Conservation (phyloP, 352 stramenopile genomes). For the Phytophthora capsici region DNA sequence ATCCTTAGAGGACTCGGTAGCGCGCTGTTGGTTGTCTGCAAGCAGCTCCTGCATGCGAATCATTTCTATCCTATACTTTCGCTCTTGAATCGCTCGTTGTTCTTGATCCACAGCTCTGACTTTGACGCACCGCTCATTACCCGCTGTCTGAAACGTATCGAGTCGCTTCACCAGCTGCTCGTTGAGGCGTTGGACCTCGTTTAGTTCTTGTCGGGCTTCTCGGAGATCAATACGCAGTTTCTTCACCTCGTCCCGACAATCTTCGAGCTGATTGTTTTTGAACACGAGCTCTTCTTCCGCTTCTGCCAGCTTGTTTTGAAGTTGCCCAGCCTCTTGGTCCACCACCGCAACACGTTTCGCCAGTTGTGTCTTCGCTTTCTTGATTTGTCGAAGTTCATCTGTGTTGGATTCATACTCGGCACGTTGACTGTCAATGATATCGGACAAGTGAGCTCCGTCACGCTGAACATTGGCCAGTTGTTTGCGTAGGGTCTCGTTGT, state of each 20-base stretch:
- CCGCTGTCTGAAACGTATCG: constrained; percentile 8
- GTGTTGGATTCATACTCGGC: constrained; percentile 26
- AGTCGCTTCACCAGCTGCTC: constrained; percentile 31
- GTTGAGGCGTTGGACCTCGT: constrained; percentile 7
- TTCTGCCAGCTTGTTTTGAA: constrained; percentile 36
- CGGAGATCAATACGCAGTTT: constrained; percentile 21
- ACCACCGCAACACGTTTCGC: constrained; percentile 13
- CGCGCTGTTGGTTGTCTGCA: constrained; percentile 51
- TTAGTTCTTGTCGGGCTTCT: constrained; percentile 20
- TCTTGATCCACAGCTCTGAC: constrained; percentile 25
- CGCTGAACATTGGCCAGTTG: constrained; percentile 44
- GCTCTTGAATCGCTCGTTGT: constrained; percentile 29
- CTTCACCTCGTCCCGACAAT: constrained; percentile 32
- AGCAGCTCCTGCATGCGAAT: constrained; percentile 55
- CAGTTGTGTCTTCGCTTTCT: constrained; percentile 32
- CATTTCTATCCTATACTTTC: constrained; percentile 46
- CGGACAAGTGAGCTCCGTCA: constrained; percentile 48
- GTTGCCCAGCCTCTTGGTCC: constrained; percentile 22
- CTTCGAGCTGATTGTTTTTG: constrained; percentile 41
- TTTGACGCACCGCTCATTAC: constrained; percentile 11
- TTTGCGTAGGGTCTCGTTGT: constrained; percentile 48
- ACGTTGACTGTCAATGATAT: constrained; percentile 54
- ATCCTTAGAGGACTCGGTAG: constrained; percentile 52
- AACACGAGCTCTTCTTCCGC: constrained; percentile 45
- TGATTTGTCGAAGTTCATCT: constrained; percentile 32